Evolutionary conservation across 768 basidiomycete species (phyloP).

Genomic region (Kwoniella dendrophila): DNA sequence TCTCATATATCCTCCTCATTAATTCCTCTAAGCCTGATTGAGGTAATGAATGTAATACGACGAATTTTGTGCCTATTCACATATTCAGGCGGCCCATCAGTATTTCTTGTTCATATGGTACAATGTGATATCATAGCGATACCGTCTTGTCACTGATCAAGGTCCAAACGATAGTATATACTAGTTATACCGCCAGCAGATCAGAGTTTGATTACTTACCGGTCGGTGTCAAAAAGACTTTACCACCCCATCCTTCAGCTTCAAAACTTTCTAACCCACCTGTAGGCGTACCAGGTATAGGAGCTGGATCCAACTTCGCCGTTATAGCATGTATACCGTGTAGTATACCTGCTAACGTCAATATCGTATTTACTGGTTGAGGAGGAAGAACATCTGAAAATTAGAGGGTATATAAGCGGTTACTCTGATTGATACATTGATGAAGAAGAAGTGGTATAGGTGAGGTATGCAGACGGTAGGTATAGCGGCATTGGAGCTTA

Average conservation of each 20-base stretch:
- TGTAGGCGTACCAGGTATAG: conserved; percentile 27
- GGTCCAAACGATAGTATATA: no score
- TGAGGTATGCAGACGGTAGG: not conserved
- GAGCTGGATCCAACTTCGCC: conserved; percentile 77
- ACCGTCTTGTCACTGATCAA: no score
- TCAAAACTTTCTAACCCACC: conserved; percentile 77
- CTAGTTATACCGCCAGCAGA: no score
- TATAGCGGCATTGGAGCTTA: conserved; percentile 51
- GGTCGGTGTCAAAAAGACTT: conserved; percentile 82
- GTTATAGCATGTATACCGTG: conserved; percentile 99
- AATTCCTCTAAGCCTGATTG: conserved; percentile 67
- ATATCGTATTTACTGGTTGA: conserved; percentile 66
- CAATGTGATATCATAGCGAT: not conserved
- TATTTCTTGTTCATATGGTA: no score
- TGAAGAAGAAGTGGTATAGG: not conserved
- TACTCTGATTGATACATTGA: conserved; percentile 11
- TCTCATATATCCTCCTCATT: conserved; percentile 85
- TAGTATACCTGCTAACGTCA: conserved; percentile 92
- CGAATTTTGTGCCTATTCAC: conserved; percentile 85
- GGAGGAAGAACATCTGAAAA: conserved; percentile 88
- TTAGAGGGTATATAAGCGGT: no score
- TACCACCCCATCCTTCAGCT: conserved; percentile 92
- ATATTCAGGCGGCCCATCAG: conserved; percentile 6
- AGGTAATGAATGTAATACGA: conserved; percentile 78
- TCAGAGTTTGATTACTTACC: conserved; percentile 70